Evolutionary conservation across 2,329 filamentous ascomycete genomes (phyloP), one percentile per base, ranked within the genome.

Genomic region (Emmonsiellopsis sp.): DNA sequence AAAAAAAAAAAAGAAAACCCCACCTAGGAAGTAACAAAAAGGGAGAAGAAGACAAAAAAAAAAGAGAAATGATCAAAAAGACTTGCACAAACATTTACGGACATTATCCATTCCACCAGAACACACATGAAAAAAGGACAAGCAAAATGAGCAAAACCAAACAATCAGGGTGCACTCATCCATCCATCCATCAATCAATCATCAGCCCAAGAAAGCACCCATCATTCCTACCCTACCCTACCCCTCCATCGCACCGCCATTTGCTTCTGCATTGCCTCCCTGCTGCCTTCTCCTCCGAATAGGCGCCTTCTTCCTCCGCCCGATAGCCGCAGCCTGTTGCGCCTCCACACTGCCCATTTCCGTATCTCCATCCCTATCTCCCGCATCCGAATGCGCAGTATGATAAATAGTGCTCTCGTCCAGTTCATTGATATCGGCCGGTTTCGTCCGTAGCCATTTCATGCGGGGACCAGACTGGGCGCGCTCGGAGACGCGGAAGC

Each of bases 361-460:
- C 50, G 61, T 67, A 52, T 73, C 67, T n/a, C 66, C 70, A 43
- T 70, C 68, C 26, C 67, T 67, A 56, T 69, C 61, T 31, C 67
- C 61, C 47, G 65, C 55, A 55, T 62, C 54, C 37, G 66, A 58
- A 57, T 67, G 59, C 49, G 65, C 53, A 50, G 64, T 62, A 52
- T 73, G 68, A 56, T 68, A 70, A 45, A 68, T 63, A 47, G 65
- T 60, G 55, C 68, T 68, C 72, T 98, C 93, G 66, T 98, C 90
- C 49, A 97, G 76, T 62, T 95, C 87, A 43, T 79, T 84, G 53
- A 95, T 78, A 64, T 95, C 83, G 11, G 78, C 76, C 0, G 93
- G 93, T 66, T 90, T 86, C 71, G 86, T 84, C 61, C 93, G 83
- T 62, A 98, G 75, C 93, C 93, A 98, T 68, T 91, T 90, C 93